Evolutionary conservation across 805 yeast species (phyloP), one percentile per base, ranked within the genome.

Genomic region (Sporopachydermia quercuum): DNA sequence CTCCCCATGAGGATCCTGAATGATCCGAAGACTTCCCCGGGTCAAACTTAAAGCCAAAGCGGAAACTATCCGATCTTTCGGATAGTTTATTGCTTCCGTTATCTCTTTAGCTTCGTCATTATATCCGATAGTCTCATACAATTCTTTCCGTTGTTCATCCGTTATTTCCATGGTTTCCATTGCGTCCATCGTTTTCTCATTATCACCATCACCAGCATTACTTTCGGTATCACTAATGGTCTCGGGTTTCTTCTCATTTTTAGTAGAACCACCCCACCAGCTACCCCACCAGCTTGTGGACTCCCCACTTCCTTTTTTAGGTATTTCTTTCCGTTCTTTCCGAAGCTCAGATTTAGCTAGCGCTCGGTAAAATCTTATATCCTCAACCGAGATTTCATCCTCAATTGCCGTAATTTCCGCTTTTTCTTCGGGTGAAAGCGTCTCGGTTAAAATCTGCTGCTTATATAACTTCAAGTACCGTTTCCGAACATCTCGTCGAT

Each of bases 101-200:
- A 70, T 41, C 1, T 62, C 63, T 38, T 70, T 64, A 15, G 65
- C 58, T 45, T 87, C 95, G 48, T 87, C 83, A 54, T 8, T 8
- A 48, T 78, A 87, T 45, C 87, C 99, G 46, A 91, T 87, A 0
- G 96, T 94, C 44, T 84, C 94, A 52, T 85, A 87, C 15, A 91
- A 64, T 43, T 93, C 98, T 52, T 84, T 70, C 45, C 83, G 69
- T 52, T 91, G 96, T 47, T 86, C 94, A 11, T 84, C 94, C 0
- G 91, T 74, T 55, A 91, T 70, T 4, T 65, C 62, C 18, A 76
- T 41, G 35, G 13, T 47, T 18, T n/a, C 42, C 35, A 18, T 41
- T 42, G 34, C 43, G 35, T 23, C 47, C 36, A 34, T 43, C 23
- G 4, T 40, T 43, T 37, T 4, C 23, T 18, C 33, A 19, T 36